phyloP scores from a whole-genome alignment of 2,329 filamentous ascomycete species.

The Penicillium sp. region DNA sequence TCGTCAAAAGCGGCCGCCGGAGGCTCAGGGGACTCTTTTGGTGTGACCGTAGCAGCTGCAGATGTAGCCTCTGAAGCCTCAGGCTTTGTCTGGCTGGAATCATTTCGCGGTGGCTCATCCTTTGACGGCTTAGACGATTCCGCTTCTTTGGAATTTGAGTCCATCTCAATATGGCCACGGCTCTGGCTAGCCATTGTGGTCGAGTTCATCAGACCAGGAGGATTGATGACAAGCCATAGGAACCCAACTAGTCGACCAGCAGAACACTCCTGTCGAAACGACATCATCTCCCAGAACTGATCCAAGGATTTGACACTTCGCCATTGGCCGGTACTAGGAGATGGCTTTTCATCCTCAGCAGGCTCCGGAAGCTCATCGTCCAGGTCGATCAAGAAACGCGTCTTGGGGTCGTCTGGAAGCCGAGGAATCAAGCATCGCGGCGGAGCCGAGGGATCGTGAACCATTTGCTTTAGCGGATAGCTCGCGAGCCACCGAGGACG shows the following conservation, averaged over 20 bases:
- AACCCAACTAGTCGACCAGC: conserved; percentile 91
- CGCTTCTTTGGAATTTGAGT: not conserved
- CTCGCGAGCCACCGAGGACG: conserved; percentile 56
- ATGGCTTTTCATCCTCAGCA: conserved; percentile 28
- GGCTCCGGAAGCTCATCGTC: conserved; percentile 71
- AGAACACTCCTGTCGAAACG: conserved; percentile 92
- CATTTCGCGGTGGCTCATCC: not conserved
- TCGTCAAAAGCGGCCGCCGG: conserved; percentile 4
- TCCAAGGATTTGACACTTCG: conserved; percentile 78
- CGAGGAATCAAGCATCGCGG: conserved; percentile 83
- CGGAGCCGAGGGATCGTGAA: conserved; percentile 67
- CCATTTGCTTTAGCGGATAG: conserved; percentile 72
- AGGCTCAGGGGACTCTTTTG: not conserved
- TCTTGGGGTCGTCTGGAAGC: conserved; percentile 94
- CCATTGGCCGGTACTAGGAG: conserved; percentile 68
- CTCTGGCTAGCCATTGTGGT: conserved; percentile 33
- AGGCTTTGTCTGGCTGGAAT: not conserved
- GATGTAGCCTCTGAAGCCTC: not conserved
- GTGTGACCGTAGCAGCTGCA: not conserved
- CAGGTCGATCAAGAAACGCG: conserved; percentile 82
- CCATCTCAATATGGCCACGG: not conserved
- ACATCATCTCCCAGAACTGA: conserved; percentile 99
- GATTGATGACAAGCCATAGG: conserved; percentile 83
- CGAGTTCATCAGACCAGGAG: conserved; percentile 50
- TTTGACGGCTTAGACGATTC: not conserved